These are phyloP conservation scores for Eruca vesicaria DNA, from an alignment of 441 rosid species.

Conservation along the genomic window DNA sequence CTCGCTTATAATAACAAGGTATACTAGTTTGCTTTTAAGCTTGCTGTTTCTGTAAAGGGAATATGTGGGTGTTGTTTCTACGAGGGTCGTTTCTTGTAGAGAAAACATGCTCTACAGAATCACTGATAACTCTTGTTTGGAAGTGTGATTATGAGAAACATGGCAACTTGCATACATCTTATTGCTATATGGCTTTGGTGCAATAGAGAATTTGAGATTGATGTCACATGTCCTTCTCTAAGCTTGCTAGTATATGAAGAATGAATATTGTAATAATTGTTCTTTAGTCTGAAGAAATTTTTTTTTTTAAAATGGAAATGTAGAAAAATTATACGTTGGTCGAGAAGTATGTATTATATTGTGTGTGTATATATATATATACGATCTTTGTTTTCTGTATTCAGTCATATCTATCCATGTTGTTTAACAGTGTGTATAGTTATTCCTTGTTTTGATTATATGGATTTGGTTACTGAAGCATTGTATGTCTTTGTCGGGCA, in stretches of 20 bases:
- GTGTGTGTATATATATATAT: not conserved
- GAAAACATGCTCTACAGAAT: not conserved
- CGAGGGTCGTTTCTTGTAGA: not conserved
- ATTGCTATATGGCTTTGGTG: not conserved
- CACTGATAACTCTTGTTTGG: not conserved
- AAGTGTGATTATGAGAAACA: not conserved
- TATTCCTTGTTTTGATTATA: not conserved
- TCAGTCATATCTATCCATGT: not conserved
- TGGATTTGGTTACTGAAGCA: not conserved
- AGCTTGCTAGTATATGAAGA: not conserved
- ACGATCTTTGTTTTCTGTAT: not conserved
- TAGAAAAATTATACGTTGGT: no score
- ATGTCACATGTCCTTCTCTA: not conserved
- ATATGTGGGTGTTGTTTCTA: not conserved
- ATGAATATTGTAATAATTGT: not conserved
- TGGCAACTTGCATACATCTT: not conserved
- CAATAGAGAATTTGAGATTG: not conserved
- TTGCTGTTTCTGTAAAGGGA: not conserved
- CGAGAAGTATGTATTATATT: not conserved
- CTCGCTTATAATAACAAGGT: conserved; percentile 94
- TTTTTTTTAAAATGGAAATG: no score
- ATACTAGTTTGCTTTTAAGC: conserved; percentile 4
- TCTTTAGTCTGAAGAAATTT: conserved; percentile 2
- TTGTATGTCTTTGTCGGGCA: conserved; percentile 35
- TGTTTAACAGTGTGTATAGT: not conserved